Evolutionary conservation across 2,329 filamentous ascomycete species (phyloP).

Genomic region (Herpomyces periplanetae): DNA sequence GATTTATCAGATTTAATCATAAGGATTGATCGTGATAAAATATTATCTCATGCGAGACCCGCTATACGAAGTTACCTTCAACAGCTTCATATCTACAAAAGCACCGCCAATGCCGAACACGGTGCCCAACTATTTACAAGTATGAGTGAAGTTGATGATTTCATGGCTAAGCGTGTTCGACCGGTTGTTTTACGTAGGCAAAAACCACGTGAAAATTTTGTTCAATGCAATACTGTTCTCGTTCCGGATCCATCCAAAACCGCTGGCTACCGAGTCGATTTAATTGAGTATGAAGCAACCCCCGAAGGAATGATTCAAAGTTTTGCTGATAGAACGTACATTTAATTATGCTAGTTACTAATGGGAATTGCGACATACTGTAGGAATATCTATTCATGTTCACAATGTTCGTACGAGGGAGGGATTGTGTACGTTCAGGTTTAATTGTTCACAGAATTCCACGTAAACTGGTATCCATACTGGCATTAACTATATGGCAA

Average conservation of each 20-base stretch:
- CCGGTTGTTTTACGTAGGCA: constrained; percentile 34
- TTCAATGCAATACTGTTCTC: constrained; percentile 57
- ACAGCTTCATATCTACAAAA: constrained; percentile 70
- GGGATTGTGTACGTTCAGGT: no score
- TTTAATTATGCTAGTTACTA: no score
- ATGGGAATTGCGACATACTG: no score
- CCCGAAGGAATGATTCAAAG: constrained; percentile 47
- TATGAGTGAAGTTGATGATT: constrained; percentile 50
- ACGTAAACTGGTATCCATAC: no score
- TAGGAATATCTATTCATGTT: no score
- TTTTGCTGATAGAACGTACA: constrained; percentile 18
- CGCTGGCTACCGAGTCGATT: constrained; percentile 27
- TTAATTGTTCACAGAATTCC: no score
- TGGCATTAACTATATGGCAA: no score
- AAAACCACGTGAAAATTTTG: constrained; percentile 59
- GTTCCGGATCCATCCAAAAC: no score
- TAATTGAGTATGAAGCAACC: constrained; percentile 57
- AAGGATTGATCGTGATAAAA: constrained; percentile 46
- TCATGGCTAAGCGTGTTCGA: constrained; percentile 43
- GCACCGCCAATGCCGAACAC: constrained; percentile 38
- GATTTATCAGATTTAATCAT: constrained; percentile 48
- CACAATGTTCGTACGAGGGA: no score
- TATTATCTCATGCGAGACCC: constrained; percentile 37
- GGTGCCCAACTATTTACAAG: constrained; percentile 44
- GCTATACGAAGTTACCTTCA: constrained; percentile 58